A percentile compares a stretch with the other conserved stretches of the same genome.
phyloP scores from a whole-genome alignment of 2,329 filamentous ascomycete species.

The Shiraia bambusicola region DNA sequence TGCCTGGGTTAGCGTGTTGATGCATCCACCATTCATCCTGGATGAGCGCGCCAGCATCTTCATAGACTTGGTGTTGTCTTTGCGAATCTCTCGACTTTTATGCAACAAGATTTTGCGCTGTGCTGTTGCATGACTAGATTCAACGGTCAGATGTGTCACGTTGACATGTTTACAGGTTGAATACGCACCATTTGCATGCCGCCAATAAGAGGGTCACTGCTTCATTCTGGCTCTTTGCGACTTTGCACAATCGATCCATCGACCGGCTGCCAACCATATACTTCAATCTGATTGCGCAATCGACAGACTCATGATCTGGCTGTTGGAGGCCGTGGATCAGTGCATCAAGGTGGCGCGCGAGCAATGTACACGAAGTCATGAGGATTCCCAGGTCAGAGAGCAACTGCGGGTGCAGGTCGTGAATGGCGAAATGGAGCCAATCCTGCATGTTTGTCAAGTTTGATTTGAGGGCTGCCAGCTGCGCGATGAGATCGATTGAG shows the following conservation, averaged over 20 bases:
- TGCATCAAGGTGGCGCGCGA: conserved; percentile 32
- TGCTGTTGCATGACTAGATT: conserved; percentile 35
- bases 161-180: too few species aligned
- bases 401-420: conserved; percentile 39
- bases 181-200: conserved; percentile 34
- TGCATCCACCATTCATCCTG: conserved; percentile 31
- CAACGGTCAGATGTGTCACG: conserved; percentile 17
- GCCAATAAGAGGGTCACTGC: conserved; percentile 35
- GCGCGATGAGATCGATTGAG: conserved; percentile 41
- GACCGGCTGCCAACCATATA: conserved; percentile 32
- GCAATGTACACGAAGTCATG: conserved; percentile 33
- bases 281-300: conserved; percentile 38
- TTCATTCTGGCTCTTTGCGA: conserved; percentile 38
- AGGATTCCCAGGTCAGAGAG: conserved; percentile 38
- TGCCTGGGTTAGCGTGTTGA: conserved; percentile 30
- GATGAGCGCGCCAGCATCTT: conserved; percentile 33
- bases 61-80: conserved; percentile 34
- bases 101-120: conserved; percentile 41
- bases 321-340: conserved; percentile 30
- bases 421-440: conserved; percentile 38
- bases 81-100: conserved; percentile 40
- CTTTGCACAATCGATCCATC: conserved; percentile 34
- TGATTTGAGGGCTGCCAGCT: conserved; percentile 37
- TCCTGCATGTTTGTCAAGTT: conserved; percentile 39
- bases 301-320: conserved; percentile 33